Base-by-base conservation (phyloP, 1,284 basidiomycete genomes). In the Austroboletus rostrupii region DNA sequence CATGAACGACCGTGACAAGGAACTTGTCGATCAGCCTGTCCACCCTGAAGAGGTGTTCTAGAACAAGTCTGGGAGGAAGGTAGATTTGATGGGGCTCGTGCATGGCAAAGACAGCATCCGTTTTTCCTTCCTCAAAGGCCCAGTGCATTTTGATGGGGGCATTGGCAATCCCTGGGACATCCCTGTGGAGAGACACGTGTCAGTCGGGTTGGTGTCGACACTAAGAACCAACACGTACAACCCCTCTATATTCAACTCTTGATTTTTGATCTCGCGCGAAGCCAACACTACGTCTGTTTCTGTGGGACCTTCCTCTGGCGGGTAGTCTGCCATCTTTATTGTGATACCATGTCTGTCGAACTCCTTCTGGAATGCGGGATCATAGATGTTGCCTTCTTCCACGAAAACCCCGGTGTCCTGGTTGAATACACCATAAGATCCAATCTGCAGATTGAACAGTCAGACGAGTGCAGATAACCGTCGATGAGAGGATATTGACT, bases 361-460 rank as follows among this genome's bases (percentile, higher is more conserved):
- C 26, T 62, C 58, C 1, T 23, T 5, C 41, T 63, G 58, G 40
- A 65, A 67, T 1, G 46, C 43, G 0, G 48, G 13, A 26, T 65
- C 61, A 17, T 67, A 66, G n/a, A 68, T 48, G 17, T 61, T 68
- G 1, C 63, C 63, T 26, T 65, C 58, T 6, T 52, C 46, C 1
- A 47, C 26, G 2, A 68, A 35, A 9, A 54, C 45, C 1, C 61
- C 64, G 3, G 60, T 57, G 20, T 50, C 55, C 28, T 40, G 54
- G 38, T 68, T 49, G 32, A 68, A 10, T 3, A 19, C 49, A 5
- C 66, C 66, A 35, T 50, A 68, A 10, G 54, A 5, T 5, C 64
- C 66, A 20, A 66, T 55, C 66, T 68, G 47, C n/a, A 20, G n/a
- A 44, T n/a, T 21, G 26, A 35, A 11, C 1, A 26, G 16, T 23